Evolutionary conservation across 2,329 filamentous ascomycete species (phyloP).

Genomic region (Colletotrichum tofieldiae): DNA sequence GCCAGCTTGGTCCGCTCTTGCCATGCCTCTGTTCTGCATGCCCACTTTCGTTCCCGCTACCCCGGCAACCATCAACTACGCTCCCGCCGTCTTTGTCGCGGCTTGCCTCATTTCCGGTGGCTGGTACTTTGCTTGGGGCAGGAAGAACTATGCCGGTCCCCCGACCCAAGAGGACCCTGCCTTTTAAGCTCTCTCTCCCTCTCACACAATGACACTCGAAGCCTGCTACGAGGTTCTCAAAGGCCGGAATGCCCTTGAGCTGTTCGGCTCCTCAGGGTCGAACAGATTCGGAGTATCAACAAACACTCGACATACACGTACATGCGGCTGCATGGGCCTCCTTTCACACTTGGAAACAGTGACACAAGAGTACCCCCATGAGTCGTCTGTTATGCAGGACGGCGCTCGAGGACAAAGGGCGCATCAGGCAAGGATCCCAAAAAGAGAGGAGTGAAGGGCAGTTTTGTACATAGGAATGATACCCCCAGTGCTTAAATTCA

Average conservation of each 20-base stretch:
- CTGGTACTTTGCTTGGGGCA: conserved; percentile 81
- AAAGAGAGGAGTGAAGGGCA: conserved; percentile 12
- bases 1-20: conserved; percentile 77
- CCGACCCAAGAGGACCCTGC: conserved; percentile 60
- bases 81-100: conserved; percentile 80
- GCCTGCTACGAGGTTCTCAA: not conserved
- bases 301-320: not conserved
- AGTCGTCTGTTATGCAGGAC: conserved; percentile 4
- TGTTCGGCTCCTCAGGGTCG: not conserved
- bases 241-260: conserved; percentile 11
- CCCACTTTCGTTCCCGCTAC: conserved; percentile 75
- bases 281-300: not conserved
- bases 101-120: conserved; percentile 72
- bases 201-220: not conserved
- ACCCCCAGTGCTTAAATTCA: conserved; percentile 41
- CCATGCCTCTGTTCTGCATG: conserved; percentile 83
- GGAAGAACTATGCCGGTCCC: conserved; percentile 78
- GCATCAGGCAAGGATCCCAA: conserved; percentile 23
- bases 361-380: conserved; percentile 4
- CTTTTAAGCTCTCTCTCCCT: conserved; percentile 7
- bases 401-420: conserved; percentile 32
- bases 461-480: conserved; percentile 41
- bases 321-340: not conserved
- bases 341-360: conserved; percentile 30
- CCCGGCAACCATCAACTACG: conserved; percentile 78